Percentiles rank a stretch among this genome's conserved stretches.
Evolutionary conservation across 495 filamentous ascomycete genomes (phyloP).

Genomic region (Parathielavia hyrcaniae): DNA sequence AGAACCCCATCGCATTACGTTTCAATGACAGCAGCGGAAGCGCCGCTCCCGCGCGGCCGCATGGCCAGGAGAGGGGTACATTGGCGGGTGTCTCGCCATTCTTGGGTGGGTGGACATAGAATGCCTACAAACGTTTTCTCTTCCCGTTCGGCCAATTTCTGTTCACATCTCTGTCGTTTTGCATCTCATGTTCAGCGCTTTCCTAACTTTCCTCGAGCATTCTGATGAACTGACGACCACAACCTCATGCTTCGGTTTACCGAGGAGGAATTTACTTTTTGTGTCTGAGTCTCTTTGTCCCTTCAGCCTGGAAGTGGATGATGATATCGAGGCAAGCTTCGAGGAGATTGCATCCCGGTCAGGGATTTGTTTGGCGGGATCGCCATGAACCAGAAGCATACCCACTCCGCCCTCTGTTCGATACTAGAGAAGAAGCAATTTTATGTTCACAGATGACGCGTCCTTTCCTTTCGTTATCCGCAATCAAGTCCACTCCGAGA

Average conservation of each 20-base stretch:
- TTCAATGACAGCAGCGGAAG: slow-evolving; percentile 33
- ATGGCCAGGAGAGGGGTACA: not conserved
- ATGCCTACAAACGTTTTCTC: slow-evolving; percentile 9
- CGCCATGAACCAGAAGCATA: not conserved
- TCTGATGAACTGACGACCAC: not conserved
- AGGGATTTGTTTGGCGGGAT: not conserved
- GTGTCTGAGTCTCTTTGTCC: not conserved
- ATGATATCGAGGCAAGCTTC: not conserved
- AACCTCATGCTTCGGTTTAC: not conserved
- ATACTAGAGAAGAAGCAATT: not conserved
- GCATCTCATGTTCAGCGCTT: not conserved
- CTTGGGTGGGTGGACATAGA: slow-evolving; percentile 8
- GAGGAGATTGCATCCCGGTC: not conserved
- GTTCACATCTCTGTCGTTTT: not conserved
- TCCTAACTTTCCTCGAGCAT: not conserved
- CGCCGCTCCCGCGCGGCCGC: not conserved
- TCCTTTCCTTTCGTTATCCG: not conserved
- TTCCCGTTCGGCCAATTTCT: not conserved
- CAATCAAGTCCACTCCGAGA: no score
- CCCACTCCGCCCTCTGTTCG: not conserved
- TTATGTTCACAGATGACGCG: no score
- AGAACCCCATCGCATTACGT: slow-evolving; percentile 42
- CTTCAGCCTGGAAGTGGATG: not conserved
- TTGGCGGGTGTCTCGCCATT: slow-evolving; percentile 4
- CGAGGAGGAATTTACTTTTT: not conserved